Evolutionary conservation across 306 rosid genomes (phyloP).

Genomic region (Boehmeria nivea): DNA sequence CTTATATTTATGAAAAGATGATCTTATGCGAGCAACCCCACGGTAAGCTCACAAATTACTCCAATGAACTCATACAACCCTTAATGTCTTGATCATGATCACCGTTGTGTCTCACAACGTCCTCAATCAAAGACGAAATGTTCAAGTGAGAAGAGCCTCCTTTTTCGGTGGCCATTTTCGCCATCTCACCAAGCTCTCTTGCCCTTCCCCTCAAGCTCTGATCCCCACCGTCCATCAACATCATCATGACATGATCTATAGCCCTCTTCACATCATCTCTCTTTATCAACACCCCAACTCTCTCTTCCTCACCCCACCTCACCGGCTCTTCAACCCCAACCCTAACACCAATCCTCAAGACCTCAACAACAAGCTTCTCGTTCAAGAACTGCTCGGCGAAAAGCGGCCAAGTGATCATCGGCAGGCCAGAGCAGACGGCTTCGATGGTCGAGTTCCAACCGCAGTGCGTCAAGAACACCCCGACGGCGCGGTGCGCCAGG

Average conservation of each 20-base stretch:
- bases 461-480: conserved; percentile 69
- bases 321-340: conserved; percentile 59
- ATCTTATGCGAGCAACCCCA: too few relatives aligned
- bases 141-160: conserved; percentile 55
- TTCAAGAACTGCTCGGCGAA: conserved; percentile 71
- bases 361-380: conserved; percentile 50
- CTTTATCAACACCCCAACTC: conserved; percentile 50
- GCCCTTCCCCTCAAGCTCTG: conserved; percentile 42
- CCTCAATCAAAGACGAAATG: conserved; percentile 43
- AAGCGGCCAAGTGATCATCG: conserved; percentile 77
- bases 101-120: conserved; percentile 19
- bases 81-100: background rate
- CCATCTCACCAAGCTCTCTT: conserved; percentile 39
- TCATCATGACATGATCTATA: conserved; percentile 21
- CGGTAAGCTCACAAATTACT: too few relatives aligned
- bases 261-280: conserved; percentile 38
- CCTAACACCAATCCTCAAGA: conserved; percentile 52
- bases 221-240: conserved; percentile 48
- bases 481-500: conserved; percentile 47
- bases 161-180: conserved; percentile 35
- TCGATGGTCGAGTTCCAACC: conserved; percentile 80
- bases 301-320: conserved; percentile 73
- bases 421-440: conserved; percentile 46
- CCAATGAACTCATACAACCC: background rate
- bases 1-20: too few relatives aligned